Percentiles rank a stretch among this genome's conserved stretches.
These are phyloP conservation scores for Torrubiellomyces zombiae DNA, from an alignment of 2,329 filamentous ascomycete genomes.

Conservation along the genomic window DNA sequence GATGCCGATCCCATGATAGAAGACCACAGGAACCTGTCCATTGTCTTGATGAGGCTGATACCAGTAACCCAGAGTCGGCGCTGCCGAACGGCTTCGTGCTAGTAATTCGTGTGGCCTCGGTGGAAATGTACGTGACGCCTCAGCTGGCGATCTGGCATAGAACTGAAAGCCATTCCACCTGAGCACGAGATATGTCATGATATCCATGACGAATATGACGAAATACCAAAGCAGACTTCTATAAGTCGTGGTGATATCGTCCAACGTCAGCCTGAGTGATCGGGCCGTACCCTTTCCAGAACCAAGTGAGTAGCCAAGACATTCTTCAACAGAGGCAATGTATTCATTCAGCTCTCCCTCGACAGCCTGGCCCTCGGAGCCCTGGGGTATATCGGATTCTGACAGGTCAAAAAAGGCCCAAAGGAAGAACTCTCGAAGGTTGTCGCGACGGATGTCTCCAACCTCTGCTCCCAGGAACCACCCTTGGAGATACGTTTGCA, in stretches of 20 bases:
- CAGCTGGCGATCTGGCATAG: slow-evolving; percentile 20
- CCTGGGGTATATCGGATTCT: slow-evolving; percentile 10
- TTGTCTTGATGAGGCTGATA: slow-evolving; percentile 39
- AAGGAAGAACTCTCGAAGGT: slow-evolving; percentile 46
- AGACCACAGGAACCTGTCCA: slow-evolving; percentile 39
- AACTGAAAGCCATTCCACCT: slow-evolving; percentile 33
- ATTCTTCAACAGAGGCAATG: slow-evolving; percentile 34
- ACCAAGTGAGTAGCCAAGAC: slow-evolving; percentile 31
- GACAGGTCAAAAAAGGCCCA: slow-evolving; percentile 49
- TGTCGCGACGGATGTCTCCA: slow-evolving; percentile 46
- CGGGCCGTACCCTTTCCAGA: slow-evolving; percentile 38
- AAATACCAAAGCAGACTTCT: slow-evolving; percentile 48
- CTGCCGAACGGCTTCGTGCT: slow-evolving; percentile 28
- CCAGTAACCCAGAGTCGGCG: slow-evolving; percentile 44
- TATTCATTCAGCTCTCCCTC: slow-evolving; percentile 26
- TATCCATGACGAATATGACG: slow-evolving; percentile 37
- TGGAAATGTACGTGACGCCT: slow-evolving; percentile 32
- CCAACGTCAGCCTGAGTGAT: slow-evolving; percentile 47
- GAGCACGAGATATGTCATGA: slow-evolving; percentile 28
- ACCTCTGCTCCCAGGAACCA: slow-evolving; percentile 50
- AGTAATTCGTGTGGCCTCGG: slow-evolving; percentile 34
- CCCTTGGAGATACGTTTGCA: slow-evolving; percentile 37
- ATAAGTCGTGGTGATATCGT: slow-evolving; percentile 42
- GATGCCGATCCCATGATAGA: slow-evolving; percentile 56
- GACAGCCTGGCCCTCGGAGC: slow-evolving; percentile 14